Evolutionary conservation across 192 early-diverging fungal genomes (phyloP).

Genomic region (Coemansia erecta): DNA sequence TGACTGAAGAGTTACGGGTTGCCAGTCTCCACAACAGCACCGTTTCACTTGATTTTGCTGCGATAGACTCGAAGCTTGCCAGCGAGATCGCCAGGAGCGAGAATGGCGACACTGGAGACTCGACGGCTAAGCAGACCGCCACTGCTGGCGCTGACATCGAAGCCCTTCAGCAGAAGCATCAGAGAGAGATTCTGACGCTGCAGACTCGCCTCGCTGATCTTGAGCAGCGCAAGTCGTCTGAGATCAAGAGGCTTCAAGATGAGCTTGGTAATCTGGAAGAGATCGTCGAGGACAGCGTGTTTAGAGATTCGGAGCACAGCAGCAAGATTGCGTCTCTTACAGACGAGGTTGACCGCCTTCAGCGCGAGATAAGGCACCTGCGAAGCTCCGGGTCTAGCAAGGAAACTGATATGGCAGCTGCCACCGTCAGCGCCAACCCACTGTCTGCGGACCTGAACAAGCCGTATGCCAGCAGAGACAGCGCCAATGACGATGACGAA

Average conservation of each 20-base stretch:
- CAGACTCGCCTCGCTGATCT: constrained; percentile 55
- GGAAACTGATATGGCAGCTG: neutral
- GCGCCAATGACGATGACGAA: constrained; percentile 7
- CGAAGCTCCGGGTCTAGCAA: constrained; percentile 2
- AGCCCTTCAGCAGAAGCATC: constrained; percentile 46
- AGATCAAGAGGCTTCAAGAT: constrained; percentile 60
- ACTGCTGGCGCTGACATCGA: constrained; percentile 35
- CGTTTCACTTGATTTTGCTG: constrained; percentile 43
- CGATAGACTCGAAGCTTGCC: constrained; percentile 32
- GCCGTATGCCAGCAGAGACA: neutral
- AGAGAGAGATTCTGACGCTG: constrained; percentile 53
- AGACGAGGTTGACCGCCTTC: constrained; percentile 49
- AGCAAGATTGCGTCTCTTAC: constrained; percentile 60
- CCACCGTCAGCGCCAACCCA: neutral
- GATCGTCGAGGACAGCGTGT: constrained; percentile 72
- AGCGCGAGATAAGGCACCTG: constrained; percentile 19
- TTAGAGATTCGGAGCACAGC: constrained; percentile 69
- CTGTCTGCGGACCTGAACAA: neutral
- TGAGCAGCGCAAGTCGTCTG: constrained; percentile 60
- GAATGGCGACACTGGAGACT: constrained; percentile 1
- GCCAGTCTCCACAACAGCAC: constrained; percentile 53
- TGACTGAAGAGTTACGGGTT: constrained; percentile 44
- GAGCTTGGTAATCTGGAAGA: constrained; percentile 67
- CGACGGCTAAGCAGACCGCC: neutral
- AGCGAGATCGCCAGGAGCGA: constrained; percentile 17